Base-by-base conservation (phyloP, 345 rosid genomes). In the Syzygium aromaticum region DNA sequence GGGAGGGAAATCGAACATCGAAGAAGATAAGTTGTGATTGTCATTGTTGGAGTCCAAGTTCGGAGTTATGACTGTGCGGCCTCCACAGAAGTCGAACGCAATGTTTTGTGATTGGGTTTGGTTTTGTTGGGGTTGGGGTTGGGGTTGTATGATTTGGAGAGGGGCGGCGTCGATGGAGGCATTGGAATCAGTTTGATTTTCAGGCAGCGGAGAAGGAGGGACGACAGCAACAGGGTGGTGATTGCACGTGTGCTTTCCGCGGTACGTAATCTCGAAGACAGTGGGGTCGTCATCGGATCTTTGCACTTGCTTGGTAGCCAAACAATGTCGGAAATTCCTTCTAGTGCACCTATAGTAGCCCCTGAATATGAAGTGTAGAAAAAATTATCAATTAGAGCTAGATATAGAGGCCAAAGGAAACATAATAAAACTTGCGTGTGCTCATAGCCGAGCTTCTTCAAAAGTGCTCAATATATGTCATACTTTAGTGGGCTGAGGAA, bases 241-340 rank as follows among this genome's bases (percentile, higher is more conserved):
- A 28, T 73, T 59, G 83, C 93, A 92, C 4, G 91, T 85, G 85
- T 92, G 93, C 43, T 16, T 54, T 61, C 90, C 90, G 14, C 85
- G 40, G 85, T 89, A 92, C 16, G 86, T 89, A 17, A 90, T 85
- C 30, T 90, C 90, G 17, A 91, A 88, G 63, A 88, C 59, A 40
- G 86, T 57, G 11, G 93, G 91, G 52, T 91, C 92, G 16, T 89
- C 87, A 77, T 90, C 90, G 30, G 91, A 89, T 87, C 91, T 86
- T 84, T 92, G 93, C 21, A 89, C 90, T 61, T 89, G 92, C 73
- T 91, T 92, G 57, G 90, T 86, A 51, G 93, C 93, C 86, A 85
- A 57, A 84, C 92, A 92, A 77, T 87, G 90, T 57, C 84, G 87
- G 6, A 77, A 51, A 21, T 85, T 61, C 14, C 77, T 57, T 46